phyloP scores from a whole-genome alignment of 495 filamentous ascomycete species.

The Podospora sp. region DNA sequence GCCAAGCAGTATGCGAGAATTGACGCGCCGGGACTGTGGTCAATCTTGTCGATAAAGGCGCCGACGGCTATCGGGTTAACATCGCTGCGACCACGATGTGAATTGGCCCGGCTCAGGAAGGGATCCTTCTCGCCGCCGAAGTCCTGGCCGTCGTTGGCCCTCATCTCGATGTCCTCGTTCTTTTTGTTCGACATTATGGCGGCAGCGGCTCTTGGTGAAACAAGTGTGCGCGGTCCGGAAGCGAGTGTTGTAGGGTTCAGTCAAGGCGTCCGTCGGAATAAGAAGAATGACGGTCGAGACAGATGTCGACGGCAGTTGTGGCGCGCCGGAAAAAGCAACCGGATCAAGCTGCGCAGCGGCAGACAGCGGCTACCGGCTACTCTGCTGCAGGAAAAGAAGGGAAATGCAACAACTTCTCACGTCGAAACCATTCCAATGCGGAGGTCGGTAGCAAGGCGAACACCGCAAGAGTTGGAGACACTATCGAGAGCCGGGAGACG shows the following conservation, averaged over 20 bases:
- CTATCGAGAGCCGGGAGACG: slow-evolving; percentile 26
- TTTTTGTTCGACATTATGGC: slow-evolving; percentile 70
- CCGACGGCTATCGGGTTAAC: slow-evolving; percentile 41
- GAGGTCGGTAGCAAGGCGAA: slow-evolving; percentile 9
- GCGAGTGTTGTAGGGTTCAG: neutral
- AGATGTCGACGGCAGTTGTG: slow-evolving; percentile 3
- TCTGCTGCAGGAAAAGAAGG: slow-evolving; percentile 14
- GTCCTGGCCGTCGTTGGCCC: slow-evolving; percentile 55
- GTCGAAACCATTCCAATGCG: slow-evolving; percentile 18
- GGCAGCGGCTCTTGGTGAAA: slow-evolving; percentile 22
- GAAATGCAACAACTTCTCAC: slow-evolving; percentile 14
- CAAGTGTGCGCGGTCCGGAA: slow-evolving; percentile 25
- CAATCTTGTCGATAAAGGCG: slow-evolving; percentile 49
- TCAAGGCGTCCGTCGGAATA: neutral
- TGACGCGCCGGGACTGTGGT: slow-evolving; percentile 75
- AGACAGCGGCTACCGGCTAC: neutral
- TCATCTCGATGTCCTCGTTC: slow-evolving; percentile 75
- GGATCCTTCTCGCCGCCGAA: slow-evolving; percentile 59
- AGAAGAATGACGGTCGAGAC: neutral
- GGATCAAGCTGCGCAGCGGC: slow-evolving; percentile 1
- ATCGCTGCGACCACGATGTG: slow-evolving; percentile 52
- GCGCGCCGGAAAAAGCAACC: neutral
- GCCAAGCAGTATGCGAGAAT: slow-evolving; percentile 90
- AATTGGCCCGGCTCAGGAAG: slow-evolving; percentile 47
- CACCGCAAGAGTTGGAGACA: slow-evolving; percentile 8